phyloP scores from a whole-genome alignment of 2,329 filamentous ascomycete species.

The Aspergillus texensis region DNA sequence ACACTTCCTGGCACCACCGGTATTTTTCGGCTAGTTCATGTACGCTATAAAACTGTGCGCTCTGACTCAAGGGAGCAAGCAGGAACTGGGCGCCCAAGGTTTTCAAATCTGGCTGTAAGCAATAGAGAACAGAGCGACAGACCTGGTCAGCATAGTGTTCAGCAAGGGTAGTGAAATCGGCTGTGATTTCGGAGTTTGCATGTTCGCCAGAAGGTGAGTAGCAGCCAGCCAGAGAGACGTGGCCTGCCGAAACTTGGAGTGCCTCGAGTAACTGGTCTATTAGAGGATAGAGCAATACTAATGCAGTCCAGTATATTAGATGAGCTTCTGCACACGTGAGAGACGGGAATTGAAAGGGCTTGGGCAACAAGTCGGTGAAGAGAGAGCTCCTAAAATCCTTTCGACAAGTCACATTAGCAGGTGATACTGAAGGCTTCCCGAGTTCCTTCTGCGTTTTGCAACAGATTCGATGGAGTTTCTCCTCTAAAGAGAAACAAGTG shows the following conservation, averaged over 20 bases:
- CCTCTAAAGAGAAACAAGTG: slow-evolving; percentile 17
- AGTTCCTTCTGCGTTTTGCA: slow-evolving; percentile 20
- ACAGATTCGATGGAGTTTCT: slow-evolving; percentile 16
- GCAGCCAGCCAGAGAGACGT: slow-evolving; percentile 5
- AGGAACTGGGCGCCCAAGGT: slow-evolving; percentile 22
- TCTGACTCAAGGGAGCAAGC: slow-evolving; percentile 23
- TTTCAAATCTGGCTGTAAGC: slow-evolving; percentile 23
- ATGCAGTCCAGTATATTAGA: slow-evolving; percentile 19
- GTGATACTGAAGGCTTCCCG: slow-evolving; percentile 12
- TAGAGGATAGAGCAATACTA: slow-evolving; percentile 23
- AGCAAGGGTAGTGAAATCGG: slow-evolving; percentile 18
- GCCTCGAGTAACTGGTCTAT: slow-evolving; percentile 21
- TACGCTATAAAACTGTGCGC: slow-evolving; percentile 22
- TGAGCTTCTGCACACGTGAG: slow-evolving; percentile 23
- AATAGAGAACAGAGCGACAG: slow-evolving; percentile 23
- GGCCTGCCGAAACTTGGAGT: slow-evolving; percentile 6
- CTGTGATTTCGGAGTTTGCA: background rate
- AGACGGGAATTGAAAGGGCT: slow-evolving; percentile 16
- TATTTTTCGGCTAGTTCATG: slow-evolving; percentile 16
- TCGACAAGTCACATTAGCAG: slow-evolving; percentile 6
- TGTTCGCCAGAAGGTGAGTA: slow-evolving; percentile 2
- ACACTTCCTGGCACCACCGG: slow-evolving; percentile 23
- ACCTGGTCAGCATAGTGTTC: slow-evolving; percentile 23
- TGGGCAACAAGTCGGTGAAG: slow-evolving; percentile 13
- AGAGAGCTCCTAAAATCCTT: slow-evolving; percentile 18